Base-by-base conservation (phyloP, 345 rosid genomes). In the Clausena lansium region DNA sequence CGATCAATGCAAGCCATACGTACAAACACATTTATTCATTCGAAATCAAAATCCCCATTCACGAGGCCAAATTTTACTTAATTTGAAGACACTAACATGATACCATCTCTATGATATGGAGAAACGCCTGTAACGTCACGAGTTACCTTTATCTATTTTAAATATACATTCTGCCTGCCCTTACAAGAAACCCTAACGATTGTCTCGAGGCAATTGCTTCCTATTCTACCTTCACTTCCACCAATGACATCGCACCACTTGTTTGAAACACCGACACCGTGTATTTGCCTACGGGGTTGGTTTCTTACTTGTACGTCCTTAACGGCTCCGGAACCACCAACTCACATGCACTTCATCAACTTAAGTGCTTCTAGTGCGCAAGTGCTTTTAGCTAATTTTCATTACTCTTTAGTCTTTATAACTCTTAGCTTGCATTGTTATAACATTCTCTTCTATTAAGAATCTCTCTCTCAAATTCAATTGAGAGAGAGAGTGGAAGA, bases 121-220 rank as follows among this genome's bases (percentile, higher is more conserved):
- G 14, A 38, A 68, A 2, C 30, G 25, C 32, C 1, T 19, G 60
- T n/a, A 55, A 55, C 25, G 4, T 9, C 25, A 19, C 9, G 50
- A 45, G 3, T 55, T 22, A 55, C 24, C 61, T n/a, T 58, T 9
- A 58, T 24, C 61, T 22, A 19, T 47, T 75, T 55, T 28, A 45
- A 45, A 15, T 30, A 35, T 50, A 33, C 66, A 9, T 24, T n/a
- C 57, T 81, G 85, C 79, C 86, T 75, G 80, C 88, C 32, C 63
- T 61, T 73, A 7, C 13, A 86, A 78, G 86, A 73, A 80, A 84
- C 71, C 69, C 33, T 28, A 75, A 20, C 65, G 81, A 10, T 76
- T 25, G 54, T 71, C 68, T 62, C 91, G 83, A 90, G 86, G 88
- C 70, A 60, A 15, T 80, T 88, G 93, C 86, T 84, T 77, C 91